Evolutionary conservation across 2,329 filamentous ascomycete species (phyloP).

Genomic region (Sporothrix brasiliensis): DNA sequence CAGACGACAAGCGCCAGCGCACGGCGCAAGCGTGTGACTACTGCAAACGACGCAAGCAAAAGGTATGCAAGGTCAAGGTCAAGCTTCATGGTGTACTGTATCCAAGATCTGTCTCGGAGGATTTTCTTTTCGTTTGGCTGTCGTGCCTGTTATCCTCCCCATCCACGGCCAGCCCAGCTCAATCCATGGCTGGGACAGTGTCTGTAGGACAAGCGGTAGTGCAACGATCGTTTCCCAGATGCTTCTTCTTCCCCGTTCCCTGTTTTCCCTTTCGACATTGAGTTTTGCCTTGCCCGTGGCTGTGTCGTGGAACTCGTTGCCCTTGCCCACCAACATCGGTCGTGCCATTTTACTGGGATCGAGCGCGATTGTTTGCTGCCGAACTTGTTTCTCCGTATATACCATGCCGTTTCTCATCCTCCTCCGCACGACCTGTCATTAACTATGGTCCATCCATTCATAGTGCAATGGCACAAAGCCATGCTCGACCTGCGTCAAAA

Average conservation of each 20-base stretch:
- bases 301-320: background rate
- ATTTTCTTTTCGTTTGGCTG: background rate
- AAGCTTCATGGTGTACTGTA: background rate
- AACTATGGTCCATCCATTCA: background rate
- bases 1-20: slow-evolving; percentile 63
- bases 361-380: no score
- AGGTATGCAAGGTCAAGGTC: slow-evolving; percentile 51
- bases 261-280: background rate
- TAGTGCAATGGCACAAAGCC: slow-evolving; percentile 63
- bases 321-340: background rate
- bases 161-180: background rate
- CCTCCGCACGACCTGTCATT: background rate
- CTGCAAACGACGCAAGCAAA: slow-evolving; percentile 69
- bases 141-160: background rate
- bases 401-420: background rate
- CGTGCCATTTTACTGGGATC: background rate
- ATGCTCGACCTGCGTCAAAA: slow-evolving; percentile 62
- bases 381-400: background rate
- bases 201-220: slow-evolving; percentile 23
- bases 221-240: background rate
- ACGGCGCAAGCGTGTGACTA: slow-evolving; percentile 66
- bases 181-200: background rate
- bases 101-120: background rate
- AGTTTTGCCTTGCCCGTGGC: background rate
- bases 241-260: background rate